Evolutionary conservation across 305 asterid species (phyloP), one percentile per base, ranked within the genome.

Genomic region (Lippia alba): DNA sequence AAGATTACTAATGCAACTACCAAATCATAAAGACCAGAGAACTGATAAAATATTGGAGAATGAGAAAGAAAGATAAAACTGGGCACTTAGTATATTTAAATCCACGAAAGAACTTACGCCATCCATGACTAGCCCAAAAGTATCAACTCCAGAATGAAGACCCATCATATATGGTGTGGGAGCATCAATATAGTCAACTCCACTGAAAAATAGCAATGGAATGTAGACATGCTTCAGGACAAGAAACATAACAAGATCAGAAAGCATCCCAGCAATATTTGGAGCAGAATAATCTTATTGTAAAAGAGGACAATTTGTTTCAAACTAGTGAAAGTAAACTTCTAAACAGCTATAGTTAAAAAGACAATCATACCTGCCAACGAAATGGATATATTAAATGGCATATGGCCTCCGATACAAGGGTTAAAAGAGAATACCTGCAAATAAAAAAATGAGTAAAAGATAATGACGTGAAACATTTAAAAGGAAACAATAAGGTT

Each of bases 131-230:
- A 91, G 87, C 70, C 96, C 98, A 82, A 58, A 83, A 61, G 98
- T 94, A 77, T 94, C 98, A 78, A 94, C 99, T 36, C 88, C 97
- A 24, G 99, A 94, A 86, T 94, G 99, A 85, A 94, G 99, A 56
- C 98, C 99, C 99, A 94, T 94, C 99, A 94, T 94, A 75, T 94
- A 94, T 19, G 99, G 99, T n/a, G 99, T 94, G 67, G 99, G 99
- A 78, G 99, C 99, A 87, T 92, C 98, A 82, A 94, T 94, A 79
- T 94, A 94, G 87, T 94, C 99, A 73, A 91, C 98, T 88, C 99
- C 99, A 85, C 97, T 94, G 94, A 92, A 94, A 89, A 94, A 92
- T 82, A 94, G 97, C 56, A 94, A 85, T 30, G 98, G 98, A 83
- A 94, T 94, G 96, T 94, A 94, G 86, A 94, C 99, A 86, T 94